phyloP scores from a whole-genome alignment of 305 asterid species.

The Fraxinus floribunda region DNA sequence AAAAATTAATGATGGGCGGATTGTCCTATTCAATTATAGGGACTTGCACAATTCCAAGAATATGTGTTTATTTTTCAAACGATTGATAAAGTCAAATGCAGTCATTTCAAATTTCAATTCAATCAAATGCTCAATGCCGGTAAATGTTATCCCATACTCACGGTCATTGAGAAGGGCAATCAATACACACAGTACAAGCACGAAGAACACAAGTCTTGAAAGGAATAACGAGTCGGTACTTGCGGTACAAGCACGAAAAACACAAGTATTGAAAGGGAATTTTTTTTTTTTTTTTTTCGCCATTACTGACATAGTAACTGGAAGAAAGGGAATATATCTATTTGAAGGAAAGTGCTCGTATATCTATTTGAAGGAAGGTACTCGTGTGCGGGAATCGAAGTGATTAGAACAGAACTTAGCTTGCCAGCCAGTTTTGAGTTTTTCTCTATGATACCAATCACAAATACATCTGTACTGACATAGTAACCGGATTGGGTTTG shows the following conservation, averaged over 20 bases:
- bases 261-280: no score
- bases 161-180: neutral
- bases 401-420: neutral
- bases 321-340: neutral
- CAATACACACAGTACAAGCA: neutral
- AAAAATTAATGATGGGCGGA: no score
- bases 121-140: neutral
- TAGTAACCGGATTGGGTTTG: neutral
- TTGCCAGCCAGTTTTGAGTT: neutral
- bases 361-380: neutral
- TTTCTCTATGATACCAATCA: neutral
- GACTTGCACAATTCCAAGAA: neutral
- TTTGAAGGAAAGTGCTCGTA: neutral
- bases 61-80: neutral
- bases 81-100: neutral
- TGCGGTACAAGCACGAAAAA: neutral
- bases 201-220: neutral
- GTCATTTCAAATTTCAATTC: neutral
- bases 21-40: neutral
- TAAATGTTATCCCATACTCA: neutral
- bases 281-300: neutral
- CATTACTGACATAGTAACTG: neutral
- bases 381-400: neutral
- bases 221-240: neutral
- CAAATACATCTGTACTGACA: neutral